Conservation (phyloP, 805 yeast genomes). For the Debaryomyces castellii region DNA sequence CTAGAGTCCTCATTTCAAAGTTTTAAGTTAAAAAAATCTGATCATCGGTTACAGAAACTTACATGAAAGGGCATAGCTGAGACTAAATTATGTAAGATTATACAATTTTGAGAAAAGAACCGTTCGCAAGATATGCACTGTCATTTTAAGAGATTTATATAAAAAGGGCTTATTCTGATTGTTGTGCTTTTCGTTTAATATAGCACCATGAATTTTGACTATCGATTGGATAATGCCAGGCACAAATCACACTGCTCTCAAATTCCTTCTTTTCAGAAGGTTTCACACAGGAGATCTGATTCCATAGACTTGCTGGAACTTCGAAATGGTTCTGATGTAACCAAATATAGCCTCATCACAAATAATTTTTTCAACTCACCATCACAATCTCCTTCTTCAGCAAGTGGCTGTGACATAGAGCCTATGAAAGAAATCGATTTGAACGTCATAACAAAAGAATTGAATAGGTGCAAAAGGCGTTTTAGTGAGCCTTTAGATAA, state of each 20-base stretch:
- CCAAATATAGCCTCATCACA: neutral
- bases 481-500: neutral
- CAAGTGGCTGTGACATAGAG: neutral
- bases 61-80: neutral
- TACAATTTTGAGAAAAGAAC: neutral
- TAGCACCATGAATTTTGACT: neutral
- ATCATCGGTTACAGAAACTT: neutral
- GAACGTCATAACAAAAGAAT: conserved; percentile 4
- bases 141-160: no score
- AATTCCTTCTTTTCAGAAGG: neutral
- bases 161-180: no score
- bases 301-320: neutral
- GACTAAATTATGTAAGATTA: neutral
- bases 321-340: neutral
- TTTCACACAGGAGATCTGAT: neutral
- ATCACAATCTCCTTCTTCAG: neutral
- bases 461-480: conserved; percentile 1
- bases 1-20: neutral
- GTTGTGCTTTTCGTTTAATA: no score
- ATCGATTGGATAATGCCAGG: conserved; percentile 1
- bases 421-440: conserved; percentile 3
- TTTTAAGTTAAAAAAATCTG: neutral
- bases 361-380: neutral
- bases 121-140: neutral
- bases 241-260: neutral